A percentile compares a stretch with the other conserved stretches of the same genome.
These are phyloP conservation scores for Pharus latifolius DNA, from an alignment of 176 grass and related monocot species.

Conservation along the genomic window DNA sequence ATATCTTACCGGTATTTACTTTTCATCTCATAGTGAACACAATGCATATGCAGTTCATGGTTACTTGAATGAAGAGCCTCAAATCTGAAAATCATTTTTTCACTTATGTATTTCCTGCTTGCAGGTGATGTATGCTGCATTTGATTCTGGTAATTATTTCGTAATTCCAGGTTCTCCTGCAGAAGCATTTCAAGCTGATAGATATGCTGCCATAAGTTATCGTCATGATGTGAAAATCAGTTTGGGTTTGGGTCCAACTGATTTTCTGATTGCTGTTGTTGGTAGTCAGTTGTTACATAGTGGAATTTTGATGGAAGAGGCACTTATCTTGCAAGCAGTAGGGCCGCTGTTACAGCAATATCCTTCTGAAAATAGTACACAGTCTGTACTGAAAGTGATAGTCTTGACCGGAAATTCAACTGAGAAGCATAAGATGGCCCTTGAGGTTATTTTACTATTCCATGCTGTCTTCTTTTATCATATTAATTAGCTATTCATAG, in stretches of 20 bases:
- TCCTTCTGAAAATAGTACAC: slow-evolving; percentile 36
- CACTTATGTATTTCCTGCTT: slow-evolving; percentile 27
- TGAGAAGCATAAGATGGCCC: slow-evolving; percentile 40
- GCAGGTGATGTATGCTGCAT: slow-evolving; percentile 92
- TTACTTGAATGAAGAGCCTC: slow-evolving; percentile 18
- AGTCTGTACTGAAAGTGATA: slow-evolving; percentile 58
- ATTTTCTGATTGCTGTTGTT: slow-evolving; percentile 80
- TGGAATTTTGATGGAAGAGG: slow-evolving; percentile 72
- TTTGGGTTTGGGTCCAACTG: slow-evolving; percentile 32
- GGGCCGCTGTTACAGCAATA: slow-evolving; percentile 53
- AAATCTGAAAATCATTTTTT: background rate
- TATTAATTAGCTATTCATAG: background rate
- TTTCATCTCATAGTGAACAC: slow-evolving; percentile 7
- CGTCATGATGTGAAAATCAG: slow-evolving; percentile 27
- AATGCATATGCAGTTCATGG: background rate
- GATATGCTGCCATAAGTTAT: slow-evolving; percentile 17
- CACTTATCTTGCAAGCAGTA: slow-evolving; percentile 71
- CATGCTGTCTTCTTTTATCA: background rate
- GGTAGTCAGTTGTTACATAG: slow-evolving; percentile 79
- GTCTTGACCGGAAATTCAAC: slow-evolving; percentile 49
- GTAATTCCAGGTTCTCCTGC: slow-evolving; percentile 79
- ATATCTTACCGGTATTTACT: slow-evolving; percentile 73
- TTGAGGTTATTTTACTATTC: slow-evolving; percentile 53
- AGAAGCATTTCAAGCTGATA: slow-evolving; percentile 57
- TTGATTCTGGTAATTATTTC: slow-evolving; percentile 94